These are phyloP conservation scores for Piper longum DNA, from an alignment of 164 flowering plant species.

Conservation along the genomic window DNA sequence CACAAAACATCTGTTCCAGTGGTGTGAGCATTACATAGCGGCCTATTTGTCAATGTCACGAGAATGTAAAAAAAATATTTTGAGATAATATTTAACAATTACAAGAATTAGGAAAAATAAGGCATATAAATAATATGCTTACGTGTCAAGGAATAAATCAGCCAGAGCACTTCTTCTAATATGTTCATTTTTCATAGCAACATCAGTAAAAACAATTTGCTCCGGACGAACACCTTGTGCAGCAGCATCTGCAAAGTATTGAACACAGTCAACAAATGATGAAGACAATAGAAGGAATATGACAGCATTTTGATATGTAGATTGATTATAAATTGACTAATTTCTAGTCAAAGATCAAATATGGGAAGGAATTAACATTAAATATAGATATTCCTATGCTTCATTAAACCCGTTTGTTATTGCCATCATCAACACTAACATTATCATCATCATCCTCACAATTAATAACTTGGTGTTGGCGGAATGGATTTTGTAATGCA, in stretches of 20 bases:
- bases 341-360: too few species aligned
- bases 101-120: not conserved
- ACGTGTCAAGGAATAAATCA: constrained; percentile 95
- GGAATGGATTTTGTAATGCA: too few species aligned
- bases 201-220: constrained; percentile 93
- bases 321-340: too few species aligned
- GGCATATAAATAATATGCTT: constrained; percentile 3
- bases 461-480: too few species aligned
- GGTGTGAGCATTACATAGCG: constrained; percentile 95
- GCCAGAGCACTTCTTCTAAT: constrained; percentile 91
- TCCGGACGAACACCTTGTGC: constrained; percentile 74
- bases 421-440: too few species aligned
- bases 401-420: too few species aligned
- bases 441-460: too few species aligned
- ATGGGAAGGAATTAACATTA: too few species aligned
- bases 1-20: constrained; percentile 95
- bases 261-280: not conserved
- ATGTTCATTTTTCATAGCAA: constrained; percentile 87
- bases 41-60: constrained; percentile 28
- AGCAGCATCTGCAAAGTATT: constrained; percentile 59
- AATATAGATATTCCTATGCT: too few species aligned
- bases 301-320: not conserved
- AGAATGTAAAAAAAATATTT: not conserved
- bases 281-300: not conserved
- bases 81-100: not conserved